Evolutionary conservation across 2,329 filamentous ascomycete genomes (phyloP), one percentile per base, ranked within the genome.

Genomic region (Paramyrothecium sp.): DNA sequence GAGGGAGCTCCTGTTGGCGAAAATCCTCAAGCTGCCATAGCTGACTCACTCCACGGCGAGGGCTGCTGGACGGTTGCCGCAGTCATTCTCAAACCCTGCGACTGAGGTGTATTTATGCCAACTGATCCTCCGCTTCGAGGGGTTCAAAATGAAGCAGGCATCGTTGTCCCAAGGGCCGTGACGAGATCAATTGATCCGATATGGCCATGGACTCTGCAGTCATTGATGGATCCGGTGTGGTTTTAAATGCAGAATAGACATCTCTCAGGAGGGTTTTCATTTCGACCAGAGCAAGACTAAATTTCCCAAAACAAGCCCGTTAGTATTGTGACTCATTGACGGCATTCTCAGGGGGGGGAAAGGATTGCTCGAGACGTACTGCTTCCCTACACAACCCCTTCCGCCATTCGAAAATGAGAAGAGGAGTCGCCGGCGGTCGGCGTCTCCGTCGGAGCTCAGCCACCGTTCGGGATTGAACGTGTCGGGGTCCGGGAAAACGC

Each of bases 401-500:
- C 85, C 87, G 4, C 88, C 88, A 51, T 78, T 83, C 7, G 85
- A 81, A 74, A 90, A 89, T 0, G 88, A 82, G 75, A 89, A 89
- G 65, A 88, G 83, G 8, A 84, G 66, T 48, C 83, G 76, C 63
- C 83, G 83, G 57, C 85, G 78, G 65, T 94, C 89, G 58, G 89
- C 81, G 64, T 94, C 91, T 2, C 90, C 91, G 50, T 88, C 82
- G 10, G 82, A 80, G 17, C 82, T 85, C 61, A 97, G 83, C 93
- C 93, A 97, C 63, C 94, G 83, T 56, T 94, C 90, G 0, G 93
- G 93, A 53, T 88, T 80, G 68, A 93, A 97, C 7, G 72, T 74
- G 59, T 96, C 89, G 0, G 92, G 89, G 48, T 92, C 82, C 1
- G 89, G 86, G 69, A 96, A 98, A 1, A 92, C 88, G 56, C 87